Base-by-base conservation (phyloP, 495 filamentous ascomycete species). In the Monascus purpureus region DNA sequence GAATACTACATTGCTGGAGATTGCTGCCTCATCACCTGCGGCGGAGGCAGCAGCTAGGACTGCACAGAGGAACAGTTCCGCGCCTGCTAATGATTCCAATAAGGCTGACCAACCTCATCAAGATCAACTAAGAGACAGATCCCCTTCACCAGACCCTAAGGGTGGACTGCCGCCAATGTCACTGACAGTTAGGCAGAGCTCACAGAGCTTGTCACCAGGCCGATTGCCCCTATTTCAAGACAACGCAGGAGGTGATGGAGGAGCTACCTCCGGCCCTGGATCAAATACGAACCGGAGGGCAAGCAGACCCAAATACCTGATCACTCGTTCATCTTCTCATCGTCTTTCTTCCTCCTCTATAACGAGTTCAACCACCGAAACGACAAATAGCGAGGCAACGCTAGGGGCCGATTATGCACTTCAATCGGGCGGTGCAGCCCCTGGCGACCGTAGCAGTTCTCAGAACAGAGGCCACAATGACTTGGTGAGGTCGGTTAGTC, bases 351-450 rank as follows among this genome's bases (percentile, higher is more conserved):
- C 72, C 11, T 90, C 86, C 0, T 85, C 82, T 1, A 61, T 76
- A 18, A 55, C 69, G n/a, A 76, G 76, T 28, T 70, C 43, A 52
- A 68, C 70, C 48, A 73, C 50, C 6, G 73, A 76, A 33, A 58
- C 53, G 15, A 67, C 60, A 14, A 65, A 70, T 17, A 85, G 77
- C 41, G 82, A 86, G 46, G 70, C 67, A 4, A 82, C 77, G 2
- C 39, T 82, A 22, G 80, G 80, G n/a, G 79, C 76, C 12, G 85
- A 94, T 49, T 92, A 77, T 58, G 82, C 84, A 13, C 67, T 88
- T 24, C 83, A 87, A 47, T 79, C 82, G 3, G 85, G 82, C 19
- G 85, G 85, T 8, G 80, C 83, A 8, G 64, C 66, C 4, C 77
- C 85, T 8, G 72, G 63, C n/a, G 61, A 66, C 29, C 63, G 63